Conservation (phyloP, 805 yeast species). For the Candida berthetii region DNA sequence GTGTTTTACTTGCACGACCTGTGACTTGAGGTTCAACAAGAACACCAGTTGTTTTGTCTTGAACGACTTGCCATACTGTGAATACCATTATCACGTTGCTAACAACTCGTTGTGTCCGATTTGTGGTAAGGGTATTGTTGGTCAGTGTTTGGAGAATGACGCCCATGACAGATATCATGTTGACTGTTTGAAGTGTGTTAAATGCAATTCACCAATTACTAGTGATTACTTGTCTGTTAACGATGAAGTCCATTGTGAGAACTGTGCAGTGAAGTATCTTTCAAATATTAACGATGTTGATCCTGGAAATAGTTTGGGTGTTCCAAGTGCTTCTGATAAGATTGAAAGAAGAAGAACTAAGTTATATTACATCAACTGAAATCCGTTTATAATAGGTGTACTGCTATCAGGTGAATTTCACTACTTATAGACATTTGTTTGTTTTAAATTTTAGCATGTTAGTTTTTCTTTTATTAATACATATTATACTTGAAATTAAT, state of each 20-base stretch:
- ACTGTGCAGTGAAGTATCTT: constrained; percentile 12
- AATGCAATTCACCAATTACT: constrained; percentile 45
- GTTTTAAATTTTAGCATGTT: no score
- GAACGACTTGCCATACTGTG: constrained; percentile 79
- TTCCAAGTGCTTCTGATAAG: constrained; percentile 1
- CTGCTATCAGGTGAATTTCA: no score
- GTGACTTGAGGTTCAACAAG: constrained; percentile 52
- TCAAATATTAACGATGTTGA: not conserved
- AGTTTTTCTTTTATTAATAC: no score
- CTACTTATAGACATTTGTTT: no score
- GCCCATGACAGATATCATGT: constrained; percentile 67
- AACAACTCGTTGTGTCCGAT: constrained; percentile 70
- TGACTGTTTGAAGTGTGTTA: constrained; percentile 61
- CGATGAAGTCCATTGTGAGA: constrained; percentile 46
- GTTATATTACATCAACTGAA: not conserved
- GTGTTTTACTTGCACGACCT: constrained; percentile 73
- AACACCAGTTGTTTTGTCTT: constrained; percentile 68
- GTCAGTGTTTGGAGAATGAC: constrained; percentile 81
- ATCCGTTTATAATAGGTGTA: no score
- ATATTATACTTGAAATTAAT: no score
- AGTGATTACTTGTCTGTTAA: constrained; percentile 51
- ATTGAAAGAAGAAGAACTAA: constrained; percentile 21
- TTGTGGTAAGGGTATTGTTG: constrained; percentile 80
- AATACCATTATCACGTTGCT: constrained; percentile 62
- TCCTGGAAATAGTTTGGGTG: not conserved